These are phyloP conservation scores for Citrullus colocynthis DNA, from an alignment of 306 rosid genomes.

Conservation along the genomic window DNA sequence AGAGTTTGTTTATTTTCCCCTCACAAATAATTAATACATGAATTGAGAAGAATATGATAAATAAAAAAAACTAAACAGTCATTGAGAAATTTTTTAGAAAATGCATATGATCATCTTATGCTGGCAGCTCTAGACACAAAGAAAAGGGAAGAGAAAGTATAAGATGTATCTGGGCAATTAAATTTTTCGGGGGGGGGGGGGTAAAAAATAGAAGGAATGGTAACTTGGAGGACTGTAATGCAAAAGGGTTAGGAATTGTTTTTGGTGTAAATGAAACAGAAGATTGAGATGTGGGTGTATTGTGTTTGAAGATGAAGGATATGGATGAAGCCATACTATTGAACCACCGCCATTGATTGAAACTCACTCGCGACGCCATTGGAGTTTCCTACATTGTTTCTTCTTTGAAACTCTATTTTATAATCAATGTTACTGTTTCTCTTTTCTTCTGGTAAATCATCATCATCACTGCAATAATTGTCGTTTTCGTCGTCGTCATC, in stretches of 20 bases:
- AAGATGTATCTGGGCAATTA: background rate
- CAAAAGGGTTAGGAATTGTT: background rate
- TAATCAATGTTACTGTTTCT: slow-evolving; percentile 6
- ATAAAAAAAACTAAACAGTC: background rate
- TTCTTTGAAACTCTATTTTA: slow-evolving; percentile 29
- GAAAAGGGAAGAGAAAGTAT: background rate
- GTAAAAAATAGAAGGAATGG: background rate
- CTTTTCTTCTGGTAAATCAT: slow-evolving; percentile 5
- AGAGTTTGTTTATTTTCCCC: background rate
- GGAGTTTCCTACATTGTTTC: slow-evolving; percentile 7
- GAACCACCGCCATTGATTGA: slow-evolving; percentile 34
- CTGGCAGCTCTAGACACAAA: background rate
- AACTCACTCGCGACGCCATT: slow-evolving; percentile 23
- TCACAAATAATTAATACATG: slow-evolving; percentile 5
- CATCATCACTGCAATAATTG: slow-evolving; percentile 8
- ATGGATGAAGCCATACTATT: background rate
- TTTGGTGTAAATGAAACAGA: slow-evolving; percentile 3
- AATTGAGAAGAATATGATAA: background rate
- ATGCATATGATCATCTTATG: background rate
- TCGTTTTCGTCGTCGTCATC: slow-evolving; percentile 17
- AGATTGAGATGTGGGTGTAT: background rate
- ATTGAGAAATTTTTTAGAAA: background rate
- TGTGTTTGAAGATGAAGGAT: background rate
- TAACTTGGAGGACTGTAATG: background rate
- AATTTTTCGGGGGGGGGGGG: background rate